Evolutionary conservation across 331 rosid genomes (phyloP), one percentile per base, ranked within the genome.

Genomic region (Rosa hybrid): DNA sequence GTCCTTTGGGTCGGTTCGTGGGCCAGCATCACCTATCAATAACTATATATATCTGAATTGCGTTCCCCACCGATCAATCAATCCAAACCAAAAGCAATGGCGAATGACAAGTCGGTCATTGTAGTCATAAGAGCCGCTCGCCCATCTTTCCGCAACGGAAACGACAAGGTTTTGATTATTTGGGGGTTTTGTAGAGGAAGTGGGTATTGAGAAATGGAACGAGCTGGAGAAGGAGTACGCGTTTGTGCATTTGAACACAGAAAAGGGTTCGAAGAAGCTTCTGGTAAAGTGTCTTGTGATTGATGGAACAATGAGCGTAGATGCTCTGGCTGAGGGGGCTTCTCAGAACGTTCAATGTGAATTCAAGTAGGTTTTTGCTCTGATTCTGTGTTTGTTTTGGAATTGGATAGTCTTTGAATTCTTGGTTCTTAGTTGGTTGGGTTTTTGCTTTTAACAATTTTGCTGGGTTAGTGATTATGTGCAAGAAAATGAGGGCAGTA

Each of bases 121-220:
- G 94, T 92, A 5, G 91, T 92, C 77, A 92, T 94, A 84, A 89
- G 97, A 87, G 91, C 98, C 20, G 76, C 93, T 6, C 86, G 97
- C 81, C 94, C 98, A 12, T 80, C 80, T 70, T 94, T 94, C 67
- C 91, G 94, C 74, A 89, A 90, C 80, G 78, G 80, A 60, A 9
- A 86, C 83, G 97, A 94, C 88, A 90, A 89, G 82, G 83, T 90
- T 6, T 64, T n/a, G 30, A 27, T 21, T 27, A 27, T 49, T 59
- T 41, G 50, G 79, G 85, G 82, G 74, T 75, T 68, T 49, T 85
- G 84, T 45, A 96, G 98, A 91, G 17, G 98, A 96, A 84, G 97
- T 91, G 8, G 81, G 97, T 57, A 54, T 85, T 64, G 97, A 96
- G 46, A 82, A 82, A 7, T 96, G 99, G 99, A 91, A 96, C 81